Percentiles rank a stretch among this genome's conserved stretches.
Evolutionary conservation across 306 rosid species (phyloP).

Genomic region (Rosa rugosa): DNA sequence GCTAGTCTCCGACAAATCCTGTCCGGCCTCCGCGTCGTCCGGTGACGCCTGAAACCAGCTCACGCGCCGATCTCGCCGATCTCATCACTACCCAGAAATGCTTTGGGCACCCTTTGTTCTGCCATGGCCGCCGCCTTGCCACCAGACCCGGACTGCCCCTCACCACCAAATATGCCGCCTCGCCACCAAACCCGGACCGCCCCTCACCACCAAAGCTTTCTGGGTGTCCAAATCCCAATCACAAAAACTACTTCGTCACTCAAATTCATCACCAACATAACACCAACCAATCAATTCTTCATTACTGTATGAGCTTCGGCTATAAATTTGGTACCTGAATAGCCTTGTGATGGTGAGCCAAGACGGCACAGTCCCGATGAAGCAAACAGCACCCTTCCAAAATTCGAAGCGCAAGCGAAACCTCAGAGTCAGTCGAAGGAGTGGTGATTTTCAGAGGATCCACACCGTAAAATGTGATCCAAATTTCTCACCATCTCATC

Average conservation of each 20-base stretch:
- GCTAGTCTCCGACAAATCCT: too few species aligned
- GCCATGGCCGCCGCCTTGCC: too few species aligned
- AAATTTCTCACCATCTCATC: conserved; percentile 52
- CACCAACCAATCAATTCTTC: background rate
- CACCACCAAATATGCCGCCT: too few species aligned
- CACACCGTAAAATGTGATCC: conserved; percentile 70
- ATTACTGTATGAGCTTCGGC: background rate
- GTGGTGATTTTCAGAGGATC: conserved; percentile 69
- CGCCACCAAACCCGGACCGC: too few species aligned
- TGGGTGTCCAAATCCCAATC: background rate
- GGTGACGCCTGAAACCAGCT: too few species aligned
- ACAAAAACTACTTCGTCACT: background rate
- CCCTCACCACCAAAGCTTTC: too few species aligned
- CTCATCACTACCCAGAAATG: too few species aligned
- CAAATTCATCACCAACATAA: background rate
- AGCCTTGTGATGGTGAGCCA: conserved; percentile 38
- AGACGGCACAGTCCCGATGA: conserved; percentile 23
- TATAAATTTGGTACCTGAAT: conserved; percentile 27
- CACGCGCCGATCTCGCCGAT: too few species aligned
- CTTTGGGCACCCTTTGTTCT: too few species aligned
- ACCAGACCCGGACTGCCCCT: too few species aligned
- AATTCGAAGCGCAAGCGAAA: conserved; percentile 35
- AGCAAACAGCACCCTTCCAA: conserved; percentile 40
- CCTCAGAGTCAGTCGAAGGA: conserved; percentile 32
- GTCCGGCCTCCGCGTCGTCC: too few species aligned